Percentiles rank a stretch among this genome's conserved stretches.
Evolutionary conservation across 805 yeast genomes (phyloP).

Genomic region (Candida easanensis): DNA sequence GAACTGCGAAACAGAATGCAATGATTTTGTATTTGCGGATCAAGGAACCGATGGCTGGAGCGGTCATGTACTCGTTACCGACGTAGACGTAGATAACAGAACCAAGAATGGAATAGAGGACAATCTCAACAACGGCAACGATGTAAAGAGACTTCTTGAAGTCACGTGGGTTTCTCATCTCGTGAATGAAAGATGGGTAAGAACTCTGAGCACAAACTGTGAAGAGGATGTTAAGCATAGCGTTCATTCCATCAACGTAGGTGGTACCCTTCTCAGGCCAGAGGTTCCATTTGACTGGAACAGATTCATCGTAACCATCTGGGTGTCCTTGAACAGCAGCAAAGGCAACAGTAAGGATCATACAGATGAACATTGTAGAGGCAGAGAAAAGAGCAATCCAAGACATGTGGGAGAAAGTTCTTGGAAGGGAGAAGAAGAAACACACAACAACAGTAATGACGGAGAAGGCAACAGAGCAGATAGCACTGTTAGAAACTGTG

Average conservation of each 20-base stretch:
- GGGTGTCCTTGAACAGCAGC: conserved; percentile 55
- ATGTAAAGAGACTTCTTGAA: conserved; percentile 51
- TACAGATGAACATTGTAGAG: conserved; percentile 52
- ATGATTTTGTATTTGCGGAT: conserved; percentile 44
- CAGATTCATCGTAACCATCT: conserved; percentile 32
- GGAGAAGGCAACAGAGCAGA: conserved; percentile 50
- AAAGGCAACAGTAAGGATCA: conserved; percentile 47
- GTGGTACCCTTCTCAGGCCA: conserved; percentile 51
- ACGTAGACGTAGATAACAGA: conserved; percentile 53
- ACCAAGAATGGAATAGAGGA: conserved; percentile 51
- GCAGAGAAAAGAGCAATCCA: conserved; percentile 50
- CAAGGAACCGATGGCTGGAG: conserved; percentile 58
- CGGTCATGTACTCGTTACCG: conserved; percentile 49
- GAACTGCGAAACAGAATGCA: conserved; percentile 56
- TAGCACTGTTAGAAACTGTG: conserved; percentile 46
- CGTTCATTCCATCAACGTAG: conserved; percentile 50
- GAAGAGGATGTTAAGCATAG: conserved; percentile 54
- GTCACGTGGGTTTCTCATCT: conserved; percentile 54
- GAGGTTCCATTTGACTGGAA: conserved; percentile 40
- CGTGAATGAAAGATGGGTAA: conserved; percentile 57
- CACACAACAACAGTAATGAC: conserved; percentile 48
- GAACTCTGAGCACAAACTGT: conserved; percentile 62
- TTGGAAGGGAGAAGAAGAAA: conserved; percentile 48
- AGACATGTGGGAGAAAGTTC: conserved; percentile 52
- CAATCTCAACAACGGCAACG: conserved; percentile 47